These are phyloP conservation scores for Thecamonas trahens DNA, from an alignment of 78 protist species.

Conservation along the genomic window DNA sequence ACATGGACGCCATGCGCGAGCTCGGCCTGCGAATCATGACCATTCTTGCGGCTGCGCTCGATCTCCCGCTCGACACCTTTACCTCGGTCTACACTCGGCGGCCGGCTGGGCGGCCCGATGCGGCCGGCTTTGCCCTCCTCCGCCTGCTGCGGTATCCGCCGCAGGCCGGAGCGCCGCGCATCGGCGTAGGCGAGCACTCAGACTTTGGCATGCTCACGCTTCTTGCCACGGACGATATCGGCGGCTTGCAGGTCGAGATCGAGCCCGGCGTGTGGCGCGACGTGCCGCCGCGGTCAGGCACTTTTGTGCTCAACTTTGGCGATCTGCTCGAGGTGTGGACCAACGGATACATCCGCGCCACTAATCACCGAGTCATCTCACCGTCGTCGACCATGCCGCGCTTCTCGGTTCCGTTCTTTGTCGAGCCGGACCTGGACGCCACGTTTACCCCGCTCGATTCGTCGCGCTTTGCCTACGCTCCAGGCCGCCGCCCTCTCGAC, in stretches of 20 bases:
- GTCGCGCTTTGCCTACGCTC: too few relatives aligned
- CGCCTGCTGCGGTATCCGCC: not conserved
- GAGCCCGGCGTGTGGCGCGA: slow-evolving; percentile 33
- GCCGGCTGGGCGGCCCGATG: too few relatives aligned
- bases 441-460: slow-evolving; percentile 10
- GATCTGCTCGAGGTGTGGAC: slow-evolving; percentile 59
- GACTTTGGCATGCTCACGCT: slow-evolving; percentile 60
- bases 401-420: slow-evolving; percentile 52
- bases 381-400: slow-evolving; percentile 25
- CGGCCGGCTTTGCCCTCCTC: not conserved
- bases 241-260: slow-evolving; percentile 42
- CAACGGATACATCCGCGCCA: slow-evolving; percentile 44
- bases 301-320: slow-evolving; percentile 56
- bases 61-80: not conserved
- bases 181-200: slow-evolving; percentile 62
- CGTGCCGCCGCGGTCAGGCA: slow-evolving; percentile 36
- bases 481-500: too few relatives aligned
- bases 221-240: slow-evolving; percentile 39
- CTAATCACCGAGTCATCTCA: slow-evolving; percentile 53
- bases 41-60: not conserved
- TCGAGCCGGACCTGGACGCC: slow-evolving; percentile 43
- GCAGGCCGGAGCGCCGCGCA: not conserved
- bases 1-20: not conserved
- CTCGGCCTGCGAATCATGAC: not conserved
- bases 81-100: not conserved